Evolutionary conservation across 176 grass and related monocot genomes (phyloP).

Genomic region (Pharus latifolius): DNA sequence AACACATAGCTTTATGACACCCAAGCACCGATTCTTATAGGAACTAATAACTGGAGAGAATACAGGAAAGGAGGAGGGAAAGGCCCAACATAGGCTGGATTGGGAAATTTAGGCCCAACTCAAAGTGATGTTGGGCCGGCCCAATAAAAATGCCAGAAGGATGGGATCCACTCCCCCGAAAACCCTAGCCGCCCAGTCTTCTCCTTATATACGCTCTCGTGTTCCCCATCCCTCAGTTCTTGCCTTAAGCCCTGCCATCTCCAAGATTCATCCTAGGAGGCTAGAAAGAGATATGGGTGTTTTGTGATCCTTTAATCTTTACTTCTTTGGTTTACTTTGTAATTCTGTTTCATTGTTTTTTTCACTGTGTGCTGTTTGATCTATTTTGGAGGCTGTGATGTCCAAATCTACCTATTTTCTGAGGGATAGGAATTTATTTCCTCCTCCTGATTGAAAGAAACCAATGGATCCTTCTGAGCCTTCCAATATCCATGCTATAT

Average conservation of each 20-base stretch:
- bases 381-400: constrained; percentile 32
- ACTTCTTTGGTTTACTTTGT: background rate
- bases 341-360: background rate
- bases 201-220: constrained; percentile 4
- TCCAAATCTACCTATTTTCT: constrained; percentile 69
- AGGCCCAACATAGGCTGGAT: background rate
- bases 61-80: too few relatives aligned
- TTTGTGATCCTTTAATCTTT: background rate
- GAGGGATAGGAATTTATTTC: constrained; percentile 16
- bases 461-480: constrained; percentile 65
- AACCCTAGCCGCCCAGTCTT: constrained; percentile 16
- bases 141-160: background rate
- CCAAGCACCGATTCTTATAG: too few relatives aligned
- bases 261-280: background rate
- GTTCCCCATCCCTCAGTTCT: background rate
- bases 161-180: background rate
- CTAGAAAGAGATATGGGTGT: background rate
- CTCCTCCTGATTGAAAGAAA: constrained; percentile 31
- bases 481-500: background rate
- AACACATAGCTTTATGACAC: too few relatives aligned
- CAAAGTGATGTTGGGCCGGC: background rate
- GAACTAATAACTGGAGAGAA: too few relatives aligned
- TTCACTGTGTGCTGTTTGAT: background rate
- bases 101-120: background rate
- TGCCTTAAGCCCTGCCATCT: too few relatives aligned